Evolutionary conservation across 2,329 filamentous ascomycete genomes (phyloP), one percentile per base, ranked within the genome.

Genomic region (Cladophialophora exuberans): DNA sequence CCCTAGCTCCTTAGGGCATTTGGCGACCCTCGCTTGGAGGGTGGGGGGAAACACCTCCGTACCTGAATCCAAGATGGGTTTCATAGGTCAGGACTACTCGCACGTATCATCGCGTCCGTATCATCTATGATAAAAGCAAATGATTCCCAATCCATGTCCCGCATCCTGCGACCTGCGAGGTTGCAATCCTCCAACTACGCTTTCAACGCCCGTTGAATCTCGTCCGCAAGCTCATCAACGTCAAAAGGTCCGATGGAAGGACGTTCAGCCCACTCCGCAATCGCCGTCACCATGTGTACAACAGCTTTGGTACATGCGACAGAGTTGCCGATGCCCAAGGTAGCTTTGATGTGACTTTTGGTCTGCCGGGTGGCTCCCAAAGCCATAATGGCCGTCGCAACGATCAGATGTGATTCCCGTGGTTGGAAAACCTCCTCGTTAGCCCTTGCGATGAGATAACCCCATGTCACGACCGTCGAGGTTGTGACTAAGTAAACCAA

Each of bases 311-410:
- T 46, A 26, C 13, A 11, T 2, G 25, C 10, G n/a, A 45, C 18
- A 7, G 38, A 45, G 15, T 52, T 51, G 10, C 53, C 53, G 11
- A 52, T 41, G 3, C 47, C 46, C n/a, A 56, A 18, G 6, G 53
- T 52, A 17, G 53, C 53, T 23, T 56, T 56, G 7, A 51, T 30
- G 41, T 56, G 53, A 33, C 53, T 56, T 35, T 42, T 51, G 11
- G 53, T 52, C 47, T 56, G 53, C 6, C 53, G 46, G 3, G 53
- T 51, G 13, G 53, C 53, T 3, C 53, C 53, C 41, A 56, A 28
- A 5, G 53, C 53, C 33, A 42, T 46, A 26, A 56, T 56, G n/a
- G 53, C 47, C 7, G 53, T 47, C 11, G 53, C 53, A 11, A 56
- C 39, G 33, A 56, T 41, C 4, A 56, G 46, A 15, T 56, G 46